Evolutionary conservation across 2,329 filamentous ascomycete species (phyloP).

Genomic region (Plenodomus biglobosus): DNA sequence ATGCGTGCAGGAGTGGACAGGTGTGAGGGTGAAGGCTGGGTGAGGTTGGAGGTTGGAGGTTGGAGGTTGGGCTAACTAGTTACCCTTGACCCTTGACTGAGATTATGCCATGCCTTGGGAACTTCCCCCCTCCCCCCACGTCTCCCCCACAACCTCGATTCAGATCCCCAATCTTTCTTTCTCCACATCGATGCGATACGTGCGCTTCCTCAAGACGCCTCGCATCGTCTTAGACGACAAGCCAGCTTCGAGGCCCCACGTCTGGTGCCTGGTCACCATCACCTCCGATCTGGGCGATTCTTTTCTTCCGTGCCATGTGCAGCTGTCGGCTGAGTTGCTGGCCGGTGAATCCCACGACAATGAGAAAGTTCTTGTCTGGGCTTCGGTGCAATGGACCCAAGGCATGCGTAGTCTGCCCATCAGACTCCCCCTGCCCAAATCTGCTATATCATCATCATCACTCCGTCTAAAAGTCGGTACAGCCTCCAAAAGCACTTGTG

Average conservation of each 20-base stretch:
- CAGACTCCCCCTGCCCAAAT: constrained; percentile 45
- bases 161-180: too few relatives aligned
- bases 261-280: constrained; percentile 58
- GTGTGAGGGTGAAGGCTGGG: too few relatives aligned
- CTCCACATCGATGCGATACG: constrained; percentile 55
- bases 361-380: constrained; percentile 46
- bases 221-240: constrained; percentile 45
- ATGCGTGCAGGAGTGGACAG: constrained; percentile 16
- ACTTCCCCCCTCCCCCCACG: too few relatives aligned
- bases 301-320: constrained; percentile 56
- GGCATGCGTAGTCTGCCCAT: constrained; percentile 50
- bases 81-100: too few relatives aligned
- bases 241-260: constrained; percentile 12
- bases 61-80: too few relatives aligned
- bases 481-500: constrained; percentile 27
- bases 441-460: constrained; percentile 40
- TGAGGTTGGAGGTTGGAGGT: too few relatives aligned
- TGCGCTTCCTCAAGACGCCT: constrained; percentile 69
- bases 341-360: constrained; percentile 13
- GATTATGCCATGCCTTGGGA: too few relatives aligned
- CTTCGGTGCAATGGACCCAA: constrained; percentile 48
- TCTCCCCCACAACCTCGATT: too few relatives aligned
- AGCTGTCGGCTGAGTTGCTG: constrained; percentile 47
- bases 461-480: constrained; percentile 47
- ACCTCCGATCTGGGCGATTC: constrained; percentile 70